Evolutionary conservation across 1,284 basidiomycete genomes (phyloP).

Genomic region (Ganoderma leucocontextum): DNA sequence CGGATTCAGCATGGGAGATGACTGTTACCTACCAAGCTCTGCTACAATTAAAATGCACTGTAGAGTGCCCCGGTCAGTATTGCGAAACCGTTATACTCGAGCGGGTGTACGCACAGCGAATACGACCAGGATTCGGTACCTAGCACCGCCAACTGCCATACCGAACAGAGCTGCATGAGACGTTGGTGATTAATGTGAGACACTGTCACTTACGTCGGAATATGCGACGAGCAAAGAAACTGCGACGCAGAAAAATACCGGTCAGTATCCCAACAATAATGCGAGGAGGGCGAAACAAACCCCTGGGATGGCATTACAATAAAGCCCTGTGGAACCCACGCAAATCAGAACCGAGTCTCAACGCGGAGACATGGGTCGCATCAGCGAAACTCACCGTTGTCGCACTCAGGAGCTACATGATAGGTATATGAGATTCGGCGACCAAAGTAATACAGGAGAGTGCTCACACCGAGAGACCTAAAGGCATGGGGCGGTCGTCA

Average conservation of each 20-base stretch:
- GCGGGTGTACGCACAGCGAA: constrained; percentile 1
- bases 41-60: neutral
- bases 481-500: too few species aligned
- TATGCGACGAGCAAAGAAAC: constrained; percentile 22
- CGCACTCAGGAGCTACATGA: neutral
- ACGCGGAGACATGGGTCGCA: neutral
- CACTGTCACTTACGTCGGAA: constrained; percentile 13
- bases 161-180: neutral
- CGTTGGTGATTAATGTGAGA: too few species aligned
- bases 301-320: neutral
- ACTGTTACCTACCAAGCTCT: neutral
- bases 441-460: too few species aligned
- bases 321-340: neutral
- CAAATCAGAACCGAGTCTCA: neutral
- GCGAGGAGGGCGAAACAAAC: neutral
- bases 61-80: neutral
- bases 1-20: neutral
- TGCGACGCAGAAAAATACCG: neutral
- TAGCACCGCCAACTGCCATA: neutral
- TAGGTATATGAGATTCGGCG: too few species aligned
- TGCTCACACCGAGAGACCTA: too few species aligned
- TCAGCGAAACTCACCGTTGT: neutral
- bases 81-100: too few species aligned
- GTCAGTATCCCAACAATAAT: neutral
- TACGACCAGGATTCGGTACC: neutral